Conservation (phyloP, 1,284 basidiomycete species). For the Ustilago curta region DNA sequence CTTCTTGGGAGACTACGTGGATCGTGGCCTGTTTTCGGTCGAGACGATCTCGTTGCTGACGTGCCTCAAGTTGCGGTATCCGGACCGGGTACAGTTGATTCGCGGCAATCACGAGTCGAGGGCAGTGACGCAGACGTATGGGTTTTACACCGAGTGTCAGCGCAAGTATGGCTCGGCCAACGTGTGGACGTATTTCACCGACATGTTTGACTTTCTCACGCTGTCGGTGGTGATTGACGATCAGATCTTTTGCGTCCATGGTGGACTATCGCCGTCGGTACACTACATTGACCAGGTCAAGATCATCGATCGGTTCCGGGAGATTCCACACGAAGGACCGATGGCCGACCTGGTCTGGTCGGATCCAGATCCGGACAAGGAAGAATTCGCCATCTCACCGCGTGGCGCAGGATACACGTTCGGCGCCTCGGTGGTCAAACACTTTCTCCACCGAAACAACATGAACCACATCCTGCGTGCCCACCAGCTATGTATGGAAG, state of each 20-base stretch:
- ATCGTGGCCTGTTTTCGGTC: slow-evolving; percentile 95
- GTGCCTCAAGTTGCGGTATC: slow-evolving; percentile 95
- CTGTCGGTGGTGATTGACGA: slow-evolving; percentile 98
- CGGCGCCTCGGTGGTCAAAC: slow-evolving; percentile 97
- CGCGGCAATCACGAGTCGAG: slow-evolving; percentile 97
- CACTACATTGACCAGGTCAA: slow-evolving; percentile 99
- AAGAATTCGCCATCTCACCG: slow-evolving; percentile 98
- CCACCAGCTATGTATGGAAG: slow-evolving; percentile 99
- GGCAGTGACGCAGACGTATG: slow-evolving; percentile 98
- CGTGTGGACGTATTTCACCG: slow-evolving; percentile 99
- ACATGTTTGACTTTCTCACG: slow-evolving; percentile 99
- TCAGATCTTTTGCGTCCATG: slow-evolving; percentile 98
- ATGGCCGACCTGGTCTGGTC: slow-evolving; percentile 99
- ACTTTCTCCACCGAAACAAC: slow-evolving; percentile 88
- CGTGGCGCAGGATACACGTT: slow-evolving; percentile 99
- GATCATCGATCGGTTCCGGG: slow-evolving; percentile 98
- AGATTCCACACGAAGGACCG: slow-evolving; percentile 99
- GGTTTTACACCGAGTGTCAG: slow-evolving; percentile 98
- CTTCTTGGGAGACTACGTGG: slow-evolving; percentile 88
- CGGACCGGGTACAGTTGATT: slow-evolving; percentile 95
- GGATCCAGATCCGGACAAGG: slow-evolving; percentile 98
- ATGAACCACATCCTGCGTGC: slow-evolving; percentile 98
- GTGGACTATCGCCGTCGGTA: slow-evolving; percentile 94
- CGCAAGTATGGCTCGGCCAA: slow-evolving; percentile 90
- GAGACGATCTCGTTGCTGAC: slow-evolving; percentile 98